These are phyloP conservation scores for Wakefieldia striispora DNA, from an alignment of 768 basidiomycete species.

Conservation along the genomic window DNA sequence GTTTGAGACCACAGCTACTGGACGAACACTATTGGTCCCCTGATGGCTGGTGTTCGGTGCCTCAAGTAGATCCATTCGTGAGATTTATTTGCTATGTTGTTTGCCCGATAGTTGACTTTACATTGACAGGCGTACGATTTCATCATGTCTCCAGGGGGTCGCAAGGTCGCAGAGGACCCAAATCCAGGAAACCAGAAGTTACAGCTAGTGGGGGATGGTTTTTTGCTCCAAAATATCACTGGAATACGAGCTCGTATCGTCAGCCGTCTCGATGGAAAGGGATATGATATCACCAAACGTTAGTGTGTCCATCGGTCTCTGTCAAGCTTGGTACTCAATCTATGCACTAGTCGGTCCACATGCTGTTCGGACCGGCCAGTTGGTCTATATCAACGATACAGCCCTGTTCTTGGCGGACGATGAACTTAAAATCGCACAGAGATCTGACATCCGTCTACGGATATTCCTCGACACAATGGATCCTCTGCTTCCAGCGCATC, in stretches of 20 bases:
- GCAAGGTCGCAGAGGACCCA: conserved; percentile 57
- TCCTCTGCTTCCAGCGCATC: conserved; percentile 41
- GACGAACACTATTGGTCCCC: conserved; percentile 63
- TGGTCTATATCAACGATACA: conserved; percentile 77
- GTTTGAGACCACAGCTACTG: conserved; percentile 43
- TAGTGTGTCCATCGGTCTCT: conserved; percentile 25
- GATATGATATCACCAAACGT: conserved; percentile 87
- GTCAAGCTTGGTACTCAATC: conserved; percentile 3
- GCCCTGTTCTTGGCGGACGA: conserved; percentile 39
- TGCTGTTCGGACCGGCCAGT: conserved; percentile 73
- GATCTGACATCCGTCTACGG: conserved; percentile 53
- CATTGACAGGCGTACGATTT: conserved; percentile 73
- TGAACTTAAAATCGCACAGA: conserved; percentile 13
- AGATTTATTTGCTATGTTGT: conserved; percentile 12
- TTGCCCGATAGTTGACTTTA: not conserved
- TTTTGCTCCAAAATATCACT: conserved; percentile 70
- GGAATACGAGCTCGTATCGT: conserved; percentile 80
- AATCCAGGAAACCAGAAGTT: conserved; percentile 70
- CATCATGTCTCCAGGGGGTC: conserved; percentile 62
- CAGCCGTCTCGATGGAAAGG: conserved; percentile 75
- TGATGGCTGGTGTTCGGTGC: conserved; percentile 74
- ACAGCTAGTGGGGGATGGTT: conserved; percentile 61
- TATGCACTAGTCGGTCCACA: conserved; percentile 70
- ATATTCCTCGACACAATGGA: conserved; percentile 56
- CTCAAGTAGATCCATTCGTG: conserved; percentile 70